phyloP scores from a whole-genome alignment of 345 rosid species.

The Erysimum cheiranthoides region DNA sequence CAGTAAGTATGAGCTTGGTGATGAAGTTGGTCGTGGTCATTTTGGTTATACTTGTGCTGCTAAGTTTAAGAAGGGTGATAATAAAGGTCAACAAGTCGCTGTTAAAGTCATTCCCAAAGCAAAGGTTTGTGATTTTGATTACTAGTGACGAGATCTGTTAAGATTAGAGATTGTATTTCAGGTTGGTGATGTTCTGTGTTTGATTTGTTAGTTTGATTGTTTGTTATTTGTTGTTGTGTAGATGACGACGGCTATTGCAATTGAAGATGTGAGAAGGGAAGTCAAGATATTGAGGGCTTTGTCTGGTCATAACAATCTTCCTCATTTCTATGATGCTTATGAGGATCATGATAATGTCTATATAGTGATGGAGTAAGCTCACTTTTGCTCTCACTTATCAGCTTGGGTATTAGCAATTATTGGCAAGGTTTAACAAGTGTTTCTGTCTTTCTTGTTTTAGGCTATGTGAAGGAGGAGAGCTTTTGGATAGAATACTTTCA shows the following conservation, averaged over 20 bases:
- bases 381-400: background rate
- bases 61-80: constrained; percentile 86
- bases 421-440: constrained; percentile 15
- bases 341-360: constrained; percentile 92
- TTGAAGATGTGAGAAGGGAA: constrained; percentile 99
- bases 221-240: constrained; percentile 46
- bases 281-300: constrained; percentile 86
- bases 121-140: constrained; percentile 53
- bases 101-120: constrained; percentile 93
- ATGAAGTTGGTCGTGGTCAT: constrained; percentile 95
- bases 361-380: constrained; percentile 96
- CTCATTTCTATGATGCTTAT: constrained; percentile 86
- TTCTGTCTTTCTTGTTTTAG: constrained; percentile 49
- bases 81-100: constrained; percentile 91
- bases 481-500: constrained; percentile 92
- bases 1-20: constrained; percentile 83
- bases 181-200: background rate
- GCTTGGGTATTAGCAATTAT: background rate
- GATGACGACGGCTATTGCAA: constrained; percentile 98
- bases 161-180: background rate
- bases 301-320: constrained; percentile 81
- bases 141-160: constrained; percentile 38
- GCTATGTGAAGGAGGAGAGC: constrained; percentile 98
- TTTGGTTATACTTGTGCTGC: constrained; percentile 95
- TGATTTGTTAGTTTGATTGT: background rate